Evolutionary conservation across 768 basidiomycete species (phyloP), one percentile per base, ranked within the genome.

Genomic region (Harrya chromipes): DNA sequence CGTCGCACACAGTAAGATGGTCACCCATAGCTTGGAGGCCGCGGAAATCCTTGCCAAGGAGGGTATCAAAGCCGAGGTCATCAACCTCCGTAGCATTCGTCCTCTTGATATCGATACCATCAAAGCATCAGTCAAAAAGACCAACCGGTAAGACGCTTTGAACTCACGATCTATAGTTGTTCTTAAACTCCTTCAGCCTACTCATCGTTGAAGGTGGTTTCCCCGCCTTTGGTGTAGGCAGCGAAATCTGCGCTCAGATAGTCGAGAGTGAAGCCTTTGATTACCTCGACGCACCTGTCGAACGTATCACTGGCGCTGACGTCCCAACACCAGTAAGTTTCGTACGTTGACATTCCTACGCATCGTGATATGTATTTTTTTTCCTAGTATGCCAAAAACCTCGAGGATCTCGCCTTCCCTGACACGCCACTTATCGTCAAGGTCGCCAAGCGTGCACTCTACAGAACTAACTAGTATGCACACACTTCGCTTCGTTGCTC

Each of bases 1-100:
- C 50, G 95, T 99, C 52, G 94, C 91, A 17, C 97, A 98, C 79
- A 93, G 90, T 72, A 94, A 94, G 72, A 95, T 95, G 94, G 97
- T 99, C 52, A 84, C 89, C 1, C 91, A 94, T 74, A 85, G 86
- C 63, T 71, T 99, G 52, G 95, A 98, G 70, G 94, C 97, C 34
- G 97, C 97, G 11, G 95, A 95, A 49, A 72, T 76, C 31, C 79
- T 99, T 20, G 91, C 88, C 56, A 94, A 97, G 77, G 94, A 98
- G 72, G 95, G 93, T 29, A 85, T 99, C 75, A 90, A 90, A 67
- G 94, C 93, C 21, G 97, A 99, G 73, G 92, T 99, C 61, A 86
- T 99, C 78, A 99, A 99, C 79, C 80, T 98, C 56, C 81, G 95
- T 58, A 85, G 83, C 54, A 98, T 97, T 67, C 88, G 97, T 53